Base-by-base conservation (phyloP, 208 protist genomes). In the Acanthamoeba triangularis region DNA sequence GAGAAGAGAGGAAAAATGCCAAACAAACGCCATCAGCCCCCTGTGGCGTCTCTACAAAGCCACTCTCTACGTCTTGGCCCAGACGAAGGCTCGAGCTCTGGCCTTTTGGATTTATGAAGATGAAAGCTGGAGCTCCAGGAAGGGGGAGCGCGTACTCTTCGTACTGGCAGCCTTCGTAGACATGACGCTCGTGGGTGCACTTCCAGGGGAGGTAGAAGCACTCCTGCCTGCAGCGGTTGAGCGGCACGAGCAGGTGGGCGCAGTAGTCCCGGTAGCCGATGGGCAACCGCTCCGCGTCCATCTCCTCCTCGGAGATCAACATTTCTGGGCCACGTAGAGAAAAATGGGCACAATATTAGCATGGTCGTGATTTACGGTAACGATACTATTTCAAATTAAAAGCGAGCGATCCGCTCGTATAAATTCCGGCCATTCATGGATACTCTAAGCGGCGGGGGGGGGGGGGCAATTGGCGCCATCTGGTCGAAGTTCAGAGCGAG, bases 101-200 rank as follows among this genome's bases (percentile, higher is more conserved):
- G n/a, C n/a, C n/a, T n/a, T n/a, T 37, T 37, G 30, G n/a, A 54
- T 41, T n/a, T 3, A 72, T 16, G 65, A 72, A 30, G n/a, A 8
- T 10, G 37, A 14, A 47, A 78, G 37, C n/a, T 10, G 0, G 37
- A 78, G 37, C n/a, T n/a, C n/a, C n/a, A 65, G 41, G 33, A 56
- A 28, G 25, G 0, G 0, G 33, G 25, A n/a, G 13, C 16, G 84
- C 96, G 54, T 93, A 97, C 96, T 97, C 97, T 54, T 97, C 91
- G 78, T 97, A 94, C 95, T 97, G 94, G 87, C 97, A 97, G 44
- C 91, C 49, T 67, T 97, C 97, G 59, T 97, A 97, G 0, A 90
- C 94, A 82, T 97, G 96, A 92, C 95, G 95, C 56, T 96, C 94
- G 44, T 97, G 87, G 84, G n/a, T 76, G 94, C 97, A 97, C 82